A percentile compares a stretch with the other conserved stretches of the same genome.
Evolutionary conservation across 495 filamentous ascomycete genomes (phyloP).

Genomic region (Penicillium roqueforti): DNA sequence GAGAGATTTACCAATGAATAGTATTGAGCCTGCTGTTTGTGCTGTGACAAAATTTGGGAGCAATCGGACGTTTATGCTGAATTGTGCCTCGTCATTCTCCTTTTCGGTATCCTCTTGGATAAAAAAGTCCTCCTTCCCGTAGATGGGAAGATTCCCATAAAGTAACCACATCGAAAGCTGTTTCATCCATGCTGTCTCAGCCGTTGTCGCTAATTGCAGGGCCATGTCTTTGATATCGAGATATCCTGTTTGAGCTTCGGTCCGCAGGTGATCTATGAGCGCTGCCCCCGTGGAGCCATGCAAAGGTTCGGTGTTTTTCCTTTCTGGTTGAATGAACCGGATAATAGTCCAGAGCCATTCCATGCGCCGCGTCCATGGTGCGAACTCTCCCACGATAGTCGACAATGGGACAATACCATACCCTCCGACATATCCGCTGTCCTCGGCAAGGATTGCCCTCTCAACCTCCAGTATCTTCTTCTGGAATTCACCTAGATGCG

Average conservation of each 20-base stretch:
- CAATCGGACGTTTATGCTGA: slow-evolving; percentile 50
- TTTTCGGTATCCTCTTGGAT: slow-evolving; percentile 48
- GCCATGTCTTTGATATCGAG: slow-evolving; percentile 74
- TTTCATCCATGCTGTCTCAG: slow-evolving; percentile 87
- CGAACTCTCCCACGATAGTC: slow-evolving; percentile 75
- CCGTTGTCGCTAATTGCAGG: slow-evolving; percentile 62
- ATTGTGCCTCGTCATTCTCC: slow-evolving; percentile 45
- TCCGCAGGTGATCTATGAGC: slow-evolving; percentile 71
- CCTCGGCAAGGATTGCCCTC: slow-evolving; percentile 63
- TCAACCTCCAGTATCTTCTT: slow-evolving; percentile 81
- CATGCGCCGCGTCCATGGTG: slow-evolving; percentile 75
- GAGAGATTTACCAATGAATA: slow-evolving; percentile 87
- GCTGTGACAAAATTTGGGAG: slow-evolving; percentile 75
- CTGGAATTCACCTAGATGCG: slow-evolving; percentile 75
- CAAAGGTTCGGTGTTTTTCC: slow-evolving; percentile 18
- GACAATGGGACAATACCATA: slow-evolving; percentile 92
- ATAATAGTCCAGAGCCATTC: slow-evolving; percentile 80
- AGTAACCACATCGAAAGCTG: slow-evolving; percentile 85
- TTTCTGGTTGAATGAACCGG: slow-evolving; percentile 54
- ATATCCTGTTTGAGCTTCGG: slow-evolving; percentile 82
- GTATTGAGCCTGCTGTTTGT: slow-evolving; percentile 71
- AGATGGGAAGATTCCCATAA: slow-evolving; percentile 74
- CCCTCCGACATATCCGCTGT: slow-evolving; percentile 72
- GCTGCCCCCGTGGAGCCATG: slow-evolving; percentile 54
- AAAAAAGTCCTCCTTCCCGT: slow-evolving; percentile 77